phyloP scores from a whole-genome alignment of 345 rosid species.

The Stellera chamaejasme region DNA sequence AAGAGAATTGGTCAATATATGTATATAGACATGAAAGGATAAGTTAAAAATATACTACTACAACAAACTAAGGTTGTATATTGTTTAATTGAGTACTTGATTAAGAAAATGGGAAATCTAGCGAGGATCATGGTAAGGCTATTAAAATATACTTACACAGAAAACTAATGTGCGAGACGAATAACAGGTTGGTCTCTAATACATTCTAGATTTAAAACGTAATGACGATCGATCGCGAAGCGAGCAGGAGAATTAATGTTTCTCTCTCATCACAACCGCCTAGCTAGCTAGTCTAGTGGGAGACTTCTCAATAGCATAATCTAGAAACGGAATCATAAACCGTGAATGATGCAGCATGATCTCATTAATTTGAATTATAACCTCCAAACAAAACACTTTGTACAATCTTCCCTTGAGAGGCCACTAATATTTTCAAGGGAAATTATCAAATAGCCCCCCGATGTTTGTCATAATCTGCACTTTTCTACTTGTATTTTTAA shows the following conservation, averaged over 20 bases:
- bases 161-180: slow-evolving; percentile 7
- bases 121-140: slow-evolving; percentile 10
- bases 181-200: slow-evolving; percentile 23
- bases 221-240: no score
- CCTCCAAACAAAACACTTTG: no score
- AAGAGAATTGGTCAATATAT: no score
- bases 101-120: slow-evolving; percentile 15
- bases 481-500: no score
- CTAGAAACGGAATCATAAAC: slow-evolving; percentile 30
- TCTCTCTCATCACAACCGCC: slow-evolving; percentile 15
- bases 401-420: no score
- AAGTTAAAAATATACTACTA: background rate
- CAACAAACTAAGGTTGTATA: background rate
- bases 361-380: no score
- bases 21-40: no score
- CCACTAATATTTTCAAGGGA: no score
- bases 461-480: no score
- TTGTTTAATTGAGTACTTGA: slow-evolving; percentile 6
- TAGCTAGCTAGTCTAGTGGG: slow-evolving; percentile 17
- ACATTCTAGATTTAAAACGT: slow-evolving; percentile 13
- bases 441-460: no score
- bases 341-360: background rate
- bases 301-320: slow-evolving; percentile 25
- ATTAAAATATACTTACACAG: background rate
- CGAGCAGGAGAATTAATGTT: slow-evolving; percentile 3